These are phyloP conservation scores for Chlamydomonas urium DNA, from an alignment of 139 green algal genomes.

Conservation along the genomic window DNA sequence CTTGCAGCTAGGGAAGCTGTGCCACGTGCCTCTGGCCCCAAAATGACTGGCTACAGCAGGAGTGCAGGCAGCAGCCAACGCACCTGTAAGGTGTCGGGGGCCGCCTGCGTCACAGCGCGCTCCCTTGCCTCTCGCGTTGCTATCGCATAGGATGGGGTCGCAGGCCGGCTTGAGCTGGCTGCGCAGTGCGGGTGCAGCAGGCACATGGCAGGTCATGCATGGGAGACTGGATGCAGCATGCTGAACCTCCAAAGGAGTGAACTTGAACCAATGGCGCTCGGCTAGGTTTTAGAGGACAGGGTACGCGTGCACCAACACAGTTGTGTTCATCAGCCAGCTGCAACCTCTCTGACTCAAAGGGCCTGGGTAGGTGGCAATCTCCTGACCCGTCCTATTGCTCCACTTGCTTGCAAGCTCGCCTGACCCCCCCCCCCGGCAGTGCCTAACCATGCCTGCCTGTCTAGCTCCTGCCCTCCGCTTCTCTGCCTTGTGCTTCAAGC, in stretches of 20 bases:
- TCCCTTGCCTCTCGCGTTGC: constrained; percentile 3
- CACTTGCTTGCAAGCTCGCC: neutral
- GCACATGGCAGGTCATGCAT: neutral
- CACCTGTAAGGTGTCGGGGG: neutral
- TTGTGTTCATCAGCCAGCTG: too few species aligned
- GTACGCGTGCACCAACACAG: too few species aligned
- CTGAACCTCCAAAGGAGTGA: neutral
- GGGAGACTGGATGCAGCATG: neutral
- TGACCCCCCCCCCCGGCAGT: neutral
- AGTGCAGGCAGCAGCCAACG: too few species aligned
- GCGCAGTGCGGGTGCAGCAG: neutral
- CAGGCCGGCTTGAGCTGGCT: neutral
- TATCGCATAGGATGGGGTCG: constrained; percentile 13
- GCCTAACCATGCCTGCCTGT: neutral
- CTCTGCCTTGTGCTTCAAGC: neutral
- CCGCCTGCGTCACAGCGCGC: neutral
- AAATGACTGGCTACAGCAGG: too few species aligned
- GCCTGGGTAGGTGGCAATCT: neutral
- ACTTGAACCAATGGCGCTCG: neutral
- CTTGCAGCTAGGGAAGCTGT: neutral
- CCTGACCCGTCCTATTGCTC: neutral
- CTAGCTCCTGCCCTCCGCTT: neutral
- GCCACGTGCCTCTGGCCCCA: neutral
- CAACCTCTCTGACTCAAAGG: too few species aligned
- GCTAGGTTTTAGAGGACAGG: neutral